Percentiles rank a stretch among this genome's conserved stretches.
Conservation (phyloP, 306 rosid species). For the Dicorynia guianensis region DNA sequence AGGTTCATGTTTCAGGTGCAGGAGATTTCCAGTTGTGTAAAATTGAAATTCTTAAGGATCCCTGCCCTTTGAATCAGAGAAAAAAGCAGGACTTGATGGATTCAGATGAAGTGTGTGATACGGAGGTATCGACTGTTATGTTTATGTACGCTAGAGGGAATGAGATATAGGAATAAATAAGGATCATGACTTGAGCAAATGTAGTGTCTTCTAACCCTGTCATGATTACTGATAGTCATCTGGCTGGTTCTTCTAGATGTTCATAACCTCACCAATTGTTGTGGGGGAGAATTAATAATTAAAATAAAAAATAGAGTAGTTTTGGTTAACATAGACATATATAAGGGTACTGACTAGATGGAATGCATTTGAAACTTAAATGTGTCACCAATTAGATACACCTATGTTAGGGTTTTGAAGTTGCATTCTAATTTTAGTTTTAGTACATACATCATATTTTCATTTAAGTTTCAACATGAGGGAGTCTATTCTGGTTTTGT, state of each 20-base stretch:
- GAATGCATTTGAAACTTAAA: background rate
- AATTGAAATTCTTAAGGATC: conserved; percentile 86
- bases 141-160: background rate
- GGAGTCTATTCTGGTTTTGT: background rate
- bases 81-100: conserved; percentile 79
- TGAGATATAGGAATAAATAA: background rate
- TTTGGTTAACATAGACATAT: background rate
- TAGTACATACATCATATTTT: background rate
- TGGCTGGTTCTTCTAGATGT: too few relatives aligned
- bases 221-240: background rate
- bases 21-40: conserved; percentile 88
- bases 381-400: background rate
- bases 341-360: background rate
- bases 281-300: background rate
- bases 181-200: background rate
- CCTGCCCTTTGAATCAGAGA: conserved; percentile 73
- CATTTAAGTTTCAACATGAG: background rate
- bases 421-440: background rate
- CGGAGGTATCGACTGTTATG: conserved; percentile 60
- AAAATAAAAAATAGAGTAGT: background rate
- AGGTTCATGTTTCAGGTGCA: conserved; percentile 97
- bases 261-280: too few relatives aligned
- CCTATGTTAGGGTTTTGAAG: background rate
- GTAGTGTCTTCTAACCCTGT: background rate
- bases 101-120: conserved; percentile 57